Evolutionary conservation across 495 filamentous ascomycete species (phyloP).

Genomic region (Lichenothelia convexa): DNA sequence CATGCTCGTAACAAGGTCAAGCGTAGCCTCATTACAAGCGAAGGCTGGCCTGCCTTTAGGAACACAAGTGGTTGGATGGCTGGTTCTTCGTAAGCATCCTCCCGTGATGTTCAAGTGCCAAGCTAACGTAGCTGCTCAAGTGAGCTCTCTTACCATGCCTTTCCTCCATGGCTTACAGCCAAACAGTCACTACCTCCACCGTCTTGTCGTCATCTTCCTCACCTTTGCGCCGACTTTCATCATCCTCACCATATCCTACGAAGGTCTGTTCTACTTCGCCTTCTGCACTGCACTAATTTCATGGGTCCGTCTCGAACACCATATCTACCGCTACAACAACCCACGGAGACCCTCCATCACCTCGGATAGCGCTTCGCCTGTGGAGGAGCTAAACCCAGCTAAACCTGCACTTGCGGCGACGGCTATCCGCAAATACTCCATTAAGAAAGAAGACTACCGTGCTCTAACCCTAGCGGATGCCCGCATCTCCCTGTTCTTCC

Average conservation of each 20-base stretch:
- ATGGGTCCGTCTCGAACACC: slow-evolving; percentile 84
- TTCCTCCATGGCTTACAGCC: slow-evolving; percentile 64
- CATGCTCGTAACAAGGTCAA: slow-evolving; percentile 72
- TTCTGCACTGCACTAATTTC: slow-evolving; percentile 69
- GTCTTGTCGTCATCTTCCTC: slow-evolving; percentile 76
- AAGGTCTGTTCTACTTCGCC: slow-evolving; percentile 87
- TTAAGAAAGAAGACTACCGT: slow-evolving; percentile 33
- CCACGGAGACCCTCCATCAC: slow-evolving; percentile 5
- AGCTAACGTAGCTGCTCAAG: slow-evolving; percentile 21
- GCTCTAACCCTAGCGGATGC: slow-evolving; percentile 61
- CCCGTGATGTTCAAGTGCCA: slow-evolving; percentile 3
- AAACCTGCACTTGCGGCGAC: background rate
- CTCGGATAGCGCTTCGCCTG: slow-evolving; percentile 13
- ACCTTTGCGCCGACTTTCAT: slow-evolving; percentile 89
- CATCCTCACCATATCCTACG: slow-evolving; percentile 93
- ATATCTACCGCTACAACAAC: slow-evolving; percentile 40
- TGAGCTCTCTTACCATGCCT: slow-evolving; percentile 60
- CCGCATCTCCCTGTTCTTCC: slow-evolving; percentile 82
- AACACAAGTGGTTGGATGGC: slow-evolving; percentile 78
- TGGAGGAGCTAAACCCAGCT: slow-evolving; percentile 12
- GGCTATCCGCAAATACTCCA: slow-evolving; percentile 2
- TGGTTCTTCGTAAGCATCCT: slow-evolving; percentile 49
- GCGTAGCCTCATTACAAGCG: slow-evolving; percentile 62
- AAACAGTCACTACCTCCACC: slow-evolving; percentile 77
- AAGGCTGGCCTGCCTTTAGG: slow-evolving; percentile 76